Conservation (phyloP, 1,284 basidiomycete genomes). For the Ceratobasidium sp. region DNA sequence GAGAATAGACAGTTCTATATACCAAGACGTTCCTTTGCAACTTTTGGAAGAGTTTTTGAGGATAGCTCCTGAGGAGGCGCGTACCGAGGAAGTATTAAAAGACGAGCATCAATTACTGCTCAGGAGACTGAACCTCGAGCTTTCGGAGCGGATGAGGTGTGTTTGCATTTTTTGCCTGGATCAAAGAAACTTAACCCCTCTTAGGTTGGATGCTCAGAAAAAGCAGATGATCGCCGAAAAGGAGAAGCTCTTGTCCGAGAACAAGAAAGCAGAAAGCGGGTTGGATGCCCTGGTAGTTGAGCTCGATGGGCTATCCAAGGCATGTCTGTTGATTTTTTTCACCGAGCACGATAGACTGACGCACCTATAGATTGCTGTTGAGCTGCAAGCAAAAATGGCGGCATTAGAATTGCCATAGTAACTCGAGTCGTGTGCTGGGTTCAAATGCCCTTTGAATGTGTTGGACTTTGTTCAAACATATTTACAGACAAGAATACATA, state of each 20-base stretch:
- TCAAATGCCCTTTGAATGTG: background rate
- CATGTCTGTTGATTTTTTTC: conserved; percentile 13
- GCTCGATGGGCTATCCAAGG: conserved; percentile 78
- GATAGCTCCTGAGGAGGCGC: conserved; percentile 75
- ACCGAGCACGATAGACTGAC: background rate
- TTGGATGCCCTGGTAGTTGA: conserved; percentile 79
- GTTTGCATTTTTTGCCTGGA: conserved; percentile 24
- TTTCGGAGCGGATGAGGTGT: conserved; percentile 82
- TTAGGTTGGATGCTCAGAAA: conserved; percentile 73
- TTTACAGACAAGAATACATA: conserved; percentile 46
- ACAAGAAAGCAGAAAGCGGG: conserved; percentile 72
- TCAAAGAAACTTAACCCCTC: conserved; percentile 21
- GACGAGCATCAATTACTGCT: conserved; percentile 84
- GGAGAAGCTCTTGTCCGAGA: conserved; percentile 79
- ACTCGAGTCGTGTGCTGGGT: background rate
- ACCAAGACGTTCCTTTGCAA: conserved; percentile 82
- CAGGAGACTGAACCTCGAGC: conserved; percentile 82
- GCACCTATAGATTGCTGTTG: conserved; percentile 41
- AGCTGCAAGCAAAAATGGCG: conserved; percentile 48
- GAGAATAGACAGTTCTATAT: conserved; percentile 69
- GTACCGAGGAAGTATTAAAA: conserved; percentile 67
- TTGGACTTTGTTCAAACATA: conserved; percentile 30
- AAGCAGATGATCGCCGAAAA: conserved; percentile 74
- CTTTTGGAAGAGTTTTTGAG: conserved; percentile 71
- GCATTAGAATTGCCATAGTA: conserved; percentile 47